Base-by-base conservation (phyloP, 768 basidiomycete species). In the Neoboletus brunneissimus region DNA sequence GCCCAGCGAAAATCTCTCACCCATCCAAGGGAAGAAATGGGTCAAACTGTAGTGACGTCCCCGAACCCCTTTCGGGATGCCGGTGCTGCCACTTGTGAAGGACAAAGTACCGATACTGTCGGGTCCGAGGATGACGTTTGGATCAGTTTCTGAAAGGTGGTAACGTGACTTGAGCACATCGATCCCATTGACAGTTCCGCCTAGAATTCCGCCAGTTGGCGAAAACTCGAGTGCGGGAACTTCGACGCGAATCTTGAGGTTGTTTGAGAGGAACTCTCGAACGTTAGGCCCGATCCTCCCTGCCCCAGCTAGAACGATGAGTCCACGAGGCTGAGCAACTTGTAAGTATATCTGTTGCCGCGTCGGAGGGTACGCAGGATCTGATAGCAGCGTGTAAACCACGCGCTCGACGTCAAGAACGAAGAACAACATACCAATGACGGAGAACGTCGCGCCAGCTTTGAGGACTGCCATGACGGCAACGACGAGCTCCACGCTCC, bases 1-100 rank as follows among this genome's bases (percentile, higher is more conserved):
- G 37, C 78, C 76, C 47, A 99, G 74, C 2, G 81, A 86, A 68
- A 98, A 99, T 31, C 86, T 75, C 68, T 92, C 76, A 22, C 89
- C 88, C 97, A 99, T 98, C 97, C 97, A 99, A 2, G 95, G 95
- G 83, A 98, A 98, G 81, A 98, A 99, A 70, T 98, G 97, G 0
- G 97, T 99, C 61, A 99, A 75, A 62, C 90, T 93, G 73, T 90
- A 98, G 71, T 99, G 97, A 44, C 97, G 78, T 0, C 97, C 97
- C 58, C 83, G 83, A 20, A 99, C 96, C n/a, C 96, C 96, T 76
- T 99, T 98, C 0, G 97, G 97, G 45, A 98, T 94, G 29, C 97
- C 96, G 0, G 97, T 99, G 64, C 91, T 94, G 51, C 97, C 97
- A 63, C 90, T 94, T 1, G 97, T 99, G 76, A 99, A 99, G 1